phyloP scores from a whole-genome alignment of 805 yeast species.

The Huiozyma sinensis region DNA sequence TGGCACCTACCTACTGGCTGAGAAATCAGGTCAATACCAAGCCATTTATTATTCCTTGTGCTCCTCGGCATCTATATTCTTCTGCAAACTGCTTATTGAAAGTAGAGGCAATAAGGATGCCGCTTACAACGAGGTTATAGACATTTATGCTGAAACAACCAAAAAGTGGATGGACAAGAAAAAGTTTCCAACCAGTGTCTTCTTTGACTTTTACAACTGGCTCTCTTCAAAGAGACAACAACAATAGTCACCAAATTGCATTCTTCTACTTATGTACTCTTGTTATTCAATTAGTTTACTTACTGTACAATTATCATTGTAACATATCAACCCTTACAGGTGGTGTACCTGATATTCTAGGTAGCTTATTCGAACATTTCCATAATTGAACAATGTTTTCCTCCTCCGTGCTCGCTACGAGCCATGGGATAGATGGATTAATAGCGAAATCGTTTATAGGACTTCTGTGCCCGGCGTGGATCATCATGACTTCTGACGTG shows the following conservation, averaged over 20 bases:
- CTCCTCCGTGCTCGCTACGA: slow-evolving; percentile 47
- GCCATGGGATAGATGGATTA: slow-evolving; percentile 63
- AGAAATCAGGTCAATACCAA: slow-evolving; percentile 30
- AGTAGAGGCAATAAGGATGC: slow-evolving; percentile 17
- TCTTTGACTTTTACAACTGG: slow-evolving; percentile 78
- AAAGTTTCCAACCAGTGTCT: slow-evolving; percentile 31
- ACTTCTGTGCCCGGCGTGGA: slow-evolving; percentile 88
- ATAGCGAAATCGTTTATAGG: slow-evolving; percentile 63
- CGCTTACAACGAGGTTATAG: slow-evolving; percentile 36
- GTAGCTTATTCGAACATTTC: slow-evolving; percentile 31
- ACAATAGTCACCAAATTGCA: background rate
- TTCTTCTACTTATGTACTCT: background rate
- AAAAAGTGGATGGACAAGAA: slow-evolving; percentile 45
- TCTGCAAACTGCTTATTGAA: slow-evolving; percentile 42
- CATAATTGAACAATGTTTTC: slow-evolving; percentile 38
- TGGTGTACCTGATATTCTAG: slow-evolving; percentile 14
- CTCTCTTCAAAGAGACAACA: slow-evolving; percentile 39
- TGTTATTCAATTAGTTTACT: background rate
- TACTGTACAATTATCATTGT: background rate
- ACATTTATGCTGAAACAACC: slow-evolving; percentile 45
- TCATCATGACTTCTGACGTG: slow-evolving; percentile 76
- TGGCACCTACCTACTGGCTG: slow-evolving; percentile 23
- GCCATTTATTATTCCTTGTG: slow-evolving; percentile 44
- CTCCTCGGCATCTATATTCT: slow-evolving; percentile 39
- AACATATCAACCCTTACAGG: slow-evolving; percentile 2